These are phyloP conservation scores for Grosmannia clavigera DNA, from an alignment of 2,329 filamentous ascomycete species.

Conservation along the genomic window DNA sequence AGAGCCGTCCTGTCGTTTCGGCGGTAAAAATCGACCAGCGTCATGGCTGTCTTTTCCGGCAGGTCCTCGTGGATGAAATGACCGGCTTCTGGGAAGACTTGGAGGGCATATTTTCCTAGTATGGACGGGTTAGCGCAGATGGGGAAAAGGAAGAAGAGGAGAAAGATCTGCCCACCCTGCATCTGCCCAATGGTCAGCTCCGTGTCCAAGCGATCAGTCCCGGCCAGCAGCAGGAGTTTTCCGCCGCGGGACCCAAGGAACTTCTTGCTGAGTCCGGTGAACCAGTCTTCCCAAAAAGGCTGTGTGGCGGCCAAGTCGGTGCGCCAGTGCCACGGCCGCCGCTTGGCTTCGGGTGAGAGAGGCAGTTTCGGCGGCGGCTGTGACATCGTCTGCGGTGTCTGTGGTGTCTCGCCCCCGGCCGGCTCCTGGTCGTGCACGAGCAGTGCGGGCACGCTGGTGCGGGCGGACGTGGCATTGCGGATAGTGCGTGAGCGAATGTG, in stretches of 20 bases:
- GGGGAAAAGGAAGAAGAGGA: not conserved
- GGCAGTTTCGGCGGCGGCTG: not conserved
- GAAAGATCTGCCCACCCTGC: conserved; percentile 57
- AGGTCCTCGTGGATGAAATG: conserved; percentile 96
- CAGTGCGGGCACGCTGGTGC: conserved; percentile 75
- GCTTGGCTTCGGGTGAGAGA: not conserved
- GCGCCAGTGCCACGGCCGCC: conserved; percentile 63
- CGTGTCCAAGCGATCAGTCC: conserved; percentile 81
- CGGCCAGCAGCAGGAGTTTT: conserved; percentile 74
- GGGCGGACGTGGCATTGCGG: conserved; percentile 69
- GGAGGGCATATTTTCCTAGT: conserved; percentile 79
- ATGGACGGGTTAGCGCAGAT: not conserved
- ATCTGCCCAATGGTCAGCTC: conserved; percentile 93
- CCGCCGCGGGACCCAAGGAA: conserved; percentile 73
- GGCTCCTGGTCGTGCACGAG: conserved; percentile 36
- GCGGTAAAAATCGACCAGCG: conserved; percentile 81
- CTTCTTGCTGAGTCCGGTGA: conserved; percentile 73
- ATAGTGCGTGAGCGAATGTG: conserved; percentile 82
- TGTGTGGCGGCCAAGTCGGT: conserved; percentile 77
- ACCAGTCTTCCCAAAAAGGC: conserved; percentile 92
- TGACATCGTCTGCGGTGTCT: too few species aligned
- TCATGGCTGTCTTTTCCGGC: conserved; percentile 75
- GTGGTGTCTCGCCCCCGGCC: not conserved
- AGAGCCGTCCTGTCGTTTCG: conserved; percentile 78
- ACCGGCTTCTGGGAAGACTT: conserved; percentile 87